Evolutionary conservation across 2,329 filamentous ascomycete genomes (phyloP), one percentile per base, ranked within the genome.

Genomic region (Penicillium sp.): DNA sequence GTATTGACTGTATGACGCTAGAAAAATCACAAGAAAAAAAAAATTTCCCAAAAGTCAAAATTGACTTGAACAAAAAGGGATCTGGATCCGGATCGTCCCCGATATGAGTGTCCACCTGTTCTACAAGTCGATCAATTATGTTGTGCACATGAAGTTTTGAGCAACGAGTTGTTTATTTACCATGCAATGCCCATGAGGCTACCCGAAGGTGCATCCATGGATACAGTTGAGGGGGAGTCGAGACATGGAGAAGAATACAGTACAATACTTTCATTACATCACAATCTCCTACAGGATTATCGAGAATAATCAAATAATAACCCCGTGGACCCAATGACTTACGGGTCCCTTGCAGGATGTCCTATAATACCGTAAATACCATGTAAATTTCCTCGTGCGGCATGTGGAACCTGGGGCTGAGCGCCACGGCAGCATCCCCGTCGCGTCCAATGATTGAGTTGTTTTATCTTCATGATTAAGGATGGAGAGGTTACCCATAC

Each of bases 401-500:
- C 48, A 60, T 62, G 63, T 65, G 60, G 63, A 57, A 60, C 53
- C 57, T 60, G 61, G 55, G 62, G 61, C 63, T 61, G 62, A 63
- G 53, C 57, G 61, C 63, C 62, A 64, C 31, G 16, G 31, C 58
- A 26, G 47, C 46, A 47, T 53, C 54, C 50, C 51, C 37, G 51
- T 47, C 51, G 22, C 51, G 21, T 13, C 26, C 27, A 45, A 48
- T 43, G 29, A 53, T 47, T 37, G 19, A 5, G 29, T 8, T 53
- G 45, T 48, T 48, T 48, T 37, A 48, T 39, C 27, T 43, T 41
- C 45, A 43, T 19, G 33, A 31, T 35, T 43, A 48, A 31, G 41
- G 51, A 53, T 37, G 43, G 27, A 19, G 39, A 33, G 29, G 39
- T n/a, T 39, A 37, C 24, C 41, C 51, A 46, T 49, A 44, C 41